Evolutionary conservation across 768 basidiomycete species (phyloP).

Genomic region (Tubosaeta sp.): DNA sequence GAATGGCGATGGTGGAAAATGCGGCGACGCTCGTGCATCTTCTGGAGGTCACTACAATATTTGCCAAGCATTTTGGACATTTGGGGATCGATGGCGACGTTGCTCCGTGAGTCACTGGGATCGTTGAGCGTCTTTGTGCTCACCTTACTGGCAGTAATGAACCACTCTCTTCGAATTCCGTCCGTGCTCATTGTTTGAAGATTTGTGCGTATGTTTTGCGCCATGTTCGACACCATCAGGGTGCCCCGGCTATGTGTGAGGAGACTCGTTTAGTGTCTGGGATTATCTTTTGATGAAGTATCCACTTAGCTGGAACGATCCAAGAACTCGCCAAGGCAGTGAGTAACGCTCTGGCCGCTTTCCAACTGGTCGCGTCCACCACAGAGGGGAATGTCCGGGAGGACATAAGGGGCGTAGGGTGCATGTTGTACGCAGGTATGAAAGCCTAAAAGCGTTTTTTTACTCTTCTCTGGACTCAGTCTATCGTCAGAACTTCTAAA

Average conservation of each 20-base stretch:
- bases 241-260: slow-evolving; percentile 51
- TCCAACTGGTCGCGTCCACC: slow-evolving; percentile 53
- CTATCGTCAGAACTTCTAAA: slow-evolving; percentile 63
- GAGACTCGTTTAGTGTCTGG: neutral
- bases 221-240: slow-evolving; percentile 58
- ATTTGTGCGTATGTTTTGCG: slow-evolving; percentile 81
- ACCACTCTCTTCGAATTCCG: slow-evolving; percentile 30
- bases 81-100: slow-evolving; percentile 20
- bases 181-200: slow-evolving; percentile 65
- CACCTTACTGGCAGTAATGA: slow-evolving; percentile 20
- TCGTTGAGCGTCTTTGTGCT: neutral
- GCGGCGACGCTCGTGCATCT: slow-evolving; percentile 68
- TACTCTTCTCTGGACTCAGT: neutral
- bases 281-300: slow-evolving; percentile 8
- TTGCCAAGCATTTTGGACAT: slow-evolving; percentile 42
- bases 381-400: slow-evolving; percentile 57
- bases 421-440: slow-evolving; percentile 74
- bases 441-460: neutral
- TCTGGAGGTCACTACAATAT: slow-evolving; percentile 59
- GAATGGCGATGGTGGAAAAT: slow-evolving; percentile 84
- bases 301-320: slow-evolving; percentile 45
- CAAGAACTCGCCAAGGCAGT: slow-evolving; percentile 62
- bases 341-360: slow-evolving; percentile 56
- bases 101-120: slow-evolving; percentile 13
- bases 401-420: slow-evolving; percentile 74